Base-by-base conservation (phyloP, 306 rosid genomes). In the Fragaria nilgerrensis region DNA sequence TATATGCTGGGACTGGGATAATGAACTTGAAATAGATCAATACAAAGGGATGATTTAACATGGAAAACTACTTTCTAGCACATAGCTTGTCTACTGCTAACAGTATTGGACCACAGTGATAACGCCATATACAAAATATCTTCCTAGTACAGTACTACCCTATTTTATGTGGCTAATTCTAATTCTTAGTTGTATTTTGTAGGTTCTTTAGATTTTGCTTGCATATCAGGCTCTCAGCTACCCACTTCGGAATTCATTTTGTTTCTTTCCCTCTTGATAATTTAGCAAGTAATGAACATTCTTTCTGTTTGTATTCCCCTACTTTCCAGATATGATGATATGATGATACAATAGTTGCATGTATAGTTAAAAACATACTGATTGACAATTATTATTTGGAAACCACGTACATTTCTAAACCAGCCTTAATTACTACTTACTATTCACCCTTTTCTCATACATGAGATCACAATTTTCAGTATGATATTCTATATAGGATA, bases 41-140 rank as follows among this genome's bases (percentile, higher is more conserved):
- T 43, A 77, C 82, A 81, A 82, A 83, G 34, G 76, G 22, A 78
- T 75, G 84, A 87, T 89, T 9, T 37, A 82, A 76, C 81, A 82
- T 84, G 79, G 81, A 39, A 19, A 37, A 85, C 81, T 82, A 74
- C 85, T 80, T 85, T 58, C 79, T 75, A 73, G 82, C 69, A 36
- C 48, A 81, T 80, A 78, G 56, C 78, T 84, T 88, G 91, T 87
- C 91, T 64, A 87, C 78, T 86, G 79, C 75, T 20, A 75, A 83
- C 61, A 65, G 74, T 78, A 82, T 78, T 80, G 90, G 91, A 85
- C 97, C 92, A 90, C 96, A 83, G 77, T 70, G 86, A 81, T 80
- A 73, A 76, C 70, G 78, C 78, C 67, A 70, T 41, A 67, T 80
- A 77, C 68, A 69, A 73, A 90, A 85, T 82, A 86, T 88, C 93